Percentiles rank a stretch among this genome's conserved stretches.
Evolutionary conservation across 202 grass and related monocot species (phyloP).

Genomic region (Bolboschoenoplectus hybrid): DNA sequence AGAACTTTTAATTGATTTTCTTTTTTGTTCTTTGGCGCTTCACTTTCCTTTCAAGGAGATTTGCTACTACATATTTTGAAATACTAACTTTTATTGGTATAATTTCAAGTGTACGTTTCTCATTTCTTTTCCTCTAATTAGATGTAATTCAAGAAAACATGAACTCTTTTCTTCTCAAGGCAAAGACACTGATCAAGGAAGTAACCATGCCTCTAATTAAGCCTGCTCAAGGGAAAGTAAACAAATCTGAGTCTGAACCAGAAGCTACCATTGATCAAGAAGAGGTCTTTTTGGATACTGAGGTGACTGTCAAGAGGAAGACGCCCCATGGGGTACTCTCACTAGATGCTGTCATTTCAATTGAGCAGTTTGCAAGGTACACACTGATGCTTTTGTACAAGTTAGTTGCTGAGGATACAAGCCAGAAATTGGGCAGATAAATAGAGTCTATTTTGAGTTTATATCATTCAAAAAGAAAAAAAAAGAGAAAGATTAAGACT

Average conservation of each 20-base stretch:
- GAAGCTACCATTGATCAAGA: slow-evolving; percentile 50
- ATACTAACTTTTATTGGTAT: background rate
- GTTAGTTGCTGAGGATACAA: background rate
- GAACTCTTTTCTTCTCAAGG: slow-evolving; percentile 72
- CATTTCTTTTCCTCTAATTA: slow-evolving; percentile 35
- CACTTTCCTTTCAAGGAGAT: slow-evolving; percentile 1
- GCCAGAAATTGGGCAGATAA: background rate
- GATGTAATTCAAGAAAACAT: slow-evolving; percentile 69
- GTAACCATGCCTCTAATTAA: slow-evolving; percentile 51
- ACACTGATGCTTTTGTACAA: background rate
- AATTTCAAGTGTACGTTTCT: background rate
- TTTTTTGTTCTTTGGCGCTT: background rate
- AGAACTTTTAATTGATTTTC: background rate
- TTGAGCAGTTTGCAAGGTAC: slow-evolving; percentile 92
- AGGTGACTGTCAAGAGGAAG: slow-evolving; percentile 67
- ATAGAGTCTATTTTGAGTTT: background rate
- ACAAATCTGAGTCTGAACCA: slow-evolving; percentile 42
- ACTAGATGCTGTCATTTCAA: slow-evolving; percentile 65
- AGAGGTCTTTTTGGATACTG: slow-evolving; percentile 52
- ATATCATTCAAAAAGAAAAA: background rate
- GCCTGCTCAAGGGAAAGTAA: slow-evolving; percentile 46
- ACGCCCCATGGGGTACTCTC: slow-evolving; percentile 60
- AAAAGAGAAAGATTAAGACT: background rate
- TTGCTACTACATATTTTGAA: background rate
- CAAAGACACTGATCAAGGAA: slow-evolving; percentile 55